phyloP scores from a whole-genome alignment of 2,329 filamentous ascomycete genomes.

The Keithomyces neogunnii region DNA sequence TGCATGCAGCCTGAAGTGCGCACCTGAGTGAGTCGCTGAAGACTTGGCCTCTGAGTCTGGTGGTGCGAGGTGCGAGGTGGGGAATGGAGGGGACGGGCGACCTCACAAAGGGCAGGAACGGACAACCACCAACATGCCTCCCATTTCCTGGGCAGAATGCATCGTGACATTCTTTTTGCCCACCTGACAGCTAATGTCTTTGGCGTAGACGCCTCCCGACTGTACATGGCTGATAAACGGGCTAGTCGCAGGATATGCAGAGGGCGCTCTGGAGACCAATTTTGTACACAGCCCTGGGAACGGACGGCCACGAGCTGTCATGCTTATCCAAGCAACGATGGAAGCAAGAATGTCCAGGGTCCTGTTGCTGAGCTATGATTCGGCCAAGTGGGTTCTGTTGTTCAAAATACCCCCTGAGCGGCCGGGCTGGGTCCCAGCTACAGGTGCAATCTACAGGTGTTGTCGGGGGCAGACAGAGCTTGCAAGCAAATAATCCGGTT shows the following conservation, averaged over 20 bases:
- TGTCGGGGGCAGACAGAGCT: no score
- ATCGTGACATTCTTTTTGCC: slow-evolving; percentile 6
- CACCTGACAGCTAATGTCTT: slow-evolving; percentile 1
- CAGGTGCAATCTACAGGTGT: no score
- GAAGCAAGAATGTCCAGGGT: background rate
- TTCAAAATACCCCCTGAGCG: no score
- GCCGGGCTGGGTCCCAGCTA: no score
- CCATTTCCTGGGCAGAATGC: background rate
- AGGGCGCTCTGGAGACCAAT: background rate
- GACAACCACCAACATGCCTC: background rate
- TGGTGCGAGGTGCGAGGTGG: background rate
- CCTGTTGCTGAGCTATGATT: background rate
- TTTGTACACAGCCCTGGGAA: background rate
- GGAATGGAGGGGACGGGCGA: background rate
- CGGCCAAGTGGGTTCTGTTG: no score
- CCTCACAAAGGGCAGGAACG: slow-evolving; percentile 2
- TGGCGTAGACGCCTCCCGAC: background rate
- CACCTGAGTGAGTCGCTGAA: background rate
- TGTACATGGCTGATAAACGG: background rate
- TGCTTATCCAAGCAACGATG: background rate
- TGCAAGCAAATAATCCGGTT: no score
- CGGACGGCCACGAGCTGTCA: slow-evolving; percentile 1
- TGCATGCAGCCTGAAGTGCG: background rate
- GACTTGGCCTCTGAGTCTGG: background rate
- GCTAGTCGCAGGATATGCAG: background rate